Conservation (phyloP, 805 yeast genomes). For the Lipomyces mesembrius region DNA sequence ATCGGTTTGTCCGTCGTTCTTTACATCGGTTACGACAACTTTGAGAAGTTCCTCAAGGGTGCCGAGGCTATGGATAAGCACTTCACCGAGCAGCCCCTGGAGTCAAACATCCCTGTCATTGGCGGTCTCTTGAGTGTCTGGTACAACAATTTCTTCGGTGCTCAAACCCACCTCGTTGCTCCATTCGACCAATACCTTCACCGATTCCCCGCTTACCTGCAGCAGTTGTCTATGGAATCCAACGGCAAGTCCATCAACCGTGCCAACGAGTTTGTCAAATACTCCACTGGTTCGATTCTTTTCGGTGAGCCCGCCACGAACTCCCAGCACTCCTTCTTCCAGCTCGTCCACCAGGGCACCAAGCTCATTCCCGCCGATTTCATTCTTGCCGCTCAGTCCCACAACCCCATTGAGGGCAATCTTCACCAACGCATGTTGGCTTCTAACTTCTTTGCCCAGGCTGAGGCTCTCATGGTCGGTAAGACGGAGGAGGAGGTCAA, state of each 20-base stretch:
- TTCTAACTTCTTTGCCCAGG: slow-evolving; percentile 98
- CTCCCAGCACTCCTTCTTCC: slow-evolving; percentile 99
- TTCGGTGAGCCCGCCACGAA: slow-evolving; percentile 99
- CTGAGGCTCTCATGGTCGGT: slow-evolving; percentile 97
- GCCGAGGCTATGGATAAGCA: slow-evolving; percentile 97
- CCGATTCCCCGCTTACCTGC: slow-evolving; percentile 99
- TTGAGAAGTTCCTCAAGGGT: slow-evolving; percentile 89
- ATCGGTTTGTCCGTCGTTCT: slow-evolving; percentile 95
- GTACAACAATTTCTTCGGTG: slow-evolving; percentile 98
- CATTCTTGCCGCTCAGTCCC: slow-evolving; percentile 95
- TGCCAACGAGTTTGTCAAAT: slow-evolving; percentile 85
- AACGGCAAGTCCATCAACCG: slow-evolving; percentile 98
- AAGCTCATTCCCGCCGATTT: slow-evolving; percentile 96
- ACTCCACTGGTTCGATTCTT: slow-evolving; percentile 93
- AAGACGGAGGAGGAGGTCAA: slow-evolving; percentile 78
- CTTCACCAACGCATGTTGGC: slow-evolving; percentile 97
- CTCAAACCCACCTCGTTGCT: slow-evolving; percentile 97
- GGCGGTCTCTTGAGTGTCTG: slow-evolving; percentile 95
- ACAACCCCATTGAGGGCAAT: slow-evolving; percentile 93
- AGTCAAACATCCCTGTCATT: slow-evolving; percentile 86
- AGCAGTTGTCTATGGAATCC: slow-evolving; percentile 98
- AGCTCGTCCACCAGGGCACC: slow-evolving; percentile 98
- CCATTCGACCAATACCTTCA: slow-evolving; percentile 99
- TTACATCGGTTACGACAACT: slow-evolving; percentile 94
- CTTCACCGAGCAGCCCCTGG: slow-evolving; percentile 80